Base-by-base conservation (phyloP, 768 basidiomycete genomes). In the Mycena indigotica region DNA sequence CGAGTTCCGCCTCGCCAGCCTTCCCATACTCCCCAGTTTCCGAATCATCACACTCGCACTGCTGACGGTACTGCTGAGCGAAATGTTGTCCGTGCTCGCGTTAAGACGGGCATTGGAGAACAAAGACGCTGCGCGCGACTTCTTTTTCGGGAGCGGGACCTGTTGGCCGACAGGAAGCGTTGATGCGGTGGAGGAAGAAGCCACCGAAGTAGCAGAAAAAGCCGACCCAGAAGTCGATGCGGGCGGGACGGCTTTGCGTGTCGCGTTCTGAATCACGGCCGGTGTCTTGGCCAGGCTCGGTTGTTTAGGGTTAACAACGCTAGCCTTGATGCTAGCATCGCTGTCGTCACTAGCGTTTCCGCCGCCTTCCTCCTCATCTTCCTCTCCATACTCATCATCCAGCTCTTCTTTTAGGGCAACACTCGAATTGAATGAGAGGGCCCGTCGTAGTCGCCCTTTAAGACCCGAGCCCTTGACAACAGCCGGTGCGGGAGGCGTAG, bases 21-120 rank as follows among this genome's bases (percentile, higher is more conserved):
- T 93, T 28, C 93, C 92, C 74, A 97, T 87, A 35, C 87, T 86
- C 3, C 95, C 91, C 46, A 98, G 86, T 77, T 97, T 98, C 63
- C 95, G 84, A 66, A 97, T 95, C 84, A 98, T 96, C 70, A 98
- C 89, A 41, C 91, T 93, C 21, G 96, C 96, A 50, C 90, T 93
- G 61, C 89, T 92, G 65, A 97, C 95, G 44, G 96, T 97, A 6
- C 92, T 95, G 19, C 89, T 91, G 35, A 98, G 83, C 25, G 95
- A 97, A 63, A 98, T 96, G 72, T 96, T 97, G 72, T 96, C 95
- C 40, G 93, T 95, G 53, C 87, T 90, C 40, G 87, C 84, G 69
- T 97, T 96, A 65, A 91, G 74, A 62, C 89, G 86, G 61, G 90
- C 84, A 72, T 94, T 97, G 12, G 46, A 48, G 81, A 98, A 95